Base-by-base conservation (phyloP, 2,329 filamentous ascomycete genomes). In the Paecilomyces formosus region DNA sequence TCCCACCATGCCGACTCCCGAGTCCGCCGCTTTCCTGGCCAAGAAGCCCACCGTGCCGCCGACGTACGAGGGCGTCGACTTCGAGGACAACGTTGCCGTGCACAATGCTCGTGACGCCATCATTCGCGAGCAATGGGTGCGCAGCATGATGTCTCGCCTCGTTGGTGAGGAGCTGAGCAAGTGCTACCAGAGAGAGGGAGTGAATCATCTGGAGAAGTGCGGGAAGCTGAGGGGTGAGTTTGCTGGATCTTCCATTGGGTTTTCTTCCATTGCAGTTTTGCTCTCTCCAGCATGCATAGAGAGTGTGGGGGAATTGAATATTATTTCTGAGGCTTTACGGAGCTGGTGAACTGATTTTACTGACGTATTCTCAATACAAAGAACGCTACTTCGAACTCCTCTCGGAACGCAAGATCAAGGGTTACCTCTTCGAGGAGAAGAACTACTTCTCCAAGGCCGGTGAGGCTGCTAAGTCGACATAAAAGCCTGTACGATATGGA, bases 161-260 rank as follows among this genome's bases (percentile, higher is more conserved):
- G 84, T 88, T 55, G 75, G 84, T 52, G 83, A 88, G 71, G 85
- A 88, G 76, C 78, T 88, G 80, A 82, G 82, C 65, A 87, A 86
- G 76, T 88, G 85, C 75, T 88, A 88, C 74, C 76, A 78, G 64
- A 76, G 80, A 60, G 84, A 88, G 74, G 85, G 85, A 8, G 83
- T 86, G 57, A 87, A 87, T 69, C 85, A 88, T 72, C 72, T 88
- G 66, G 84, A 87, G 79, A 87, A 87, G 74, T 88, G 85, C 70
- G 85, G 83, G 65, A 78, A 80, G 69, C 74, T 87, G 75, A 80
- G 85, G 82, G 85, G 85, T 87, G 72, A 70, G 81, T 74, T 54
- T 58, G 39, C 55, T 57, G 58, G 56, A 50, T 53, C 1, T 9
- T n/a, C 18, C 13, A 11, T 51, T 6, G 28, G 33, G 6, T 24